Conservation (phyloP, 2,329 filamentous ascomycete genomes). For the Penicillium sp. region DNA sequence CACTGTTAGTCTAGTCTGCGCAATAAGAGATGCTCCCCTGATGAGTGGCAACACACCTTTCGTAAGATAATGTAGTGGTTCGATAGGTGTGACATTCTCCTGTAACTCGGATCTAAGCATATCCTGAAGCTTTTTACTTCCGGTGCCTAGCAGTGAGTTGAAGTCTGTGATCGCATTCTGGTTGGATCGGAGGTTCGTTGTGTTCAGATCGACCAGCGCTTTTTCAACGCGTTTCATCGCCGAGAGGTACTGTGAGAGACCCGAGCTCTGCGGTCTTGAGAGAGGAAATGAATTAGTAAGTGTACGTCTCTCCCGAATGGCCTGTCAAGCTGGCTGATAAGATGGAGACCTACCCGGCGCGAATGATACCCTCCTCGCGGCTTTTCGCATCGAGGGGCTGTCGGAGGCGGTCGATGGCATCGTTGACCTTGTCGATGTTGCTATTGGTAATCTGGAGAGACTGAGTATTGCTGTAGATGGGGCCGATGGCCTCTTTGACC, state of each 20-base stretch:
- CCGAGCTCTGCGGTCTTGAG: slow-evolving; percentile 73
- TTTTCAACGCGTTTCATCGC: slow-evolving; percentile 88
- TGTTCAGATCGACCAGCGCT: slow-evolving; percentile 80
- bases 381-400: slow-evolving; percentile 92
- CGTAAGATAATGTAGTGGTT: slow-evolving; percentile 89
- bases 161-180: slow-evolving; percentile 86
- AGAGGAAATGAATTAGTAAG: slow-evolving; percentile 2
- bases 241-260: slow-evolving; percentile 80
- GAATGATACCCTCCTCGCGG: slow-evolving; percentile 88
- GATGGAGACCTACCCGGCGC: slow-evolving; percentile 64
- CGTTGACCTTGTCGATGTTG: slow-evolving; percentile 85
- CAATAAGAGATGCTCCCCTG: neutral
- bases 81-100: slow-evolving; percentile 78
- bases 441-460: slow-evolving; percentile 83
- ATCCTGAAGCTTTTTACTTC: slow-evolving; percentile 80
- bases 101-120: slow-evolving; percentile 79
- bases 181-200: slow-evolving; percentile 89
- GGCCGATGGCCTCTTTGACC: slow-evolving; percentile 88
- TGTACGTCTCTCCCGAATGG: neutral
- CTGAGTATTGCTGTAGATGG: slow-evolving; percentile 90
- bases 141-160: slow-evolving; percentile 74
- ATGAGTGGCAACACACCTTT: slow-evolving; percentile 63
- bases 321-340: neutral
- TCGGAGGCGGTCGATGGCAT: slow-evolving; percentile 84
- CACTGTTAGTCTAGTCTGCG: slow-evolving; percentile 7